These are phyloP conservation scores for Westerdykella aurantiaca DNA, from an alignment of 2,329 filamentous ascomycete species.

Conservation along the genomic window DNA sequence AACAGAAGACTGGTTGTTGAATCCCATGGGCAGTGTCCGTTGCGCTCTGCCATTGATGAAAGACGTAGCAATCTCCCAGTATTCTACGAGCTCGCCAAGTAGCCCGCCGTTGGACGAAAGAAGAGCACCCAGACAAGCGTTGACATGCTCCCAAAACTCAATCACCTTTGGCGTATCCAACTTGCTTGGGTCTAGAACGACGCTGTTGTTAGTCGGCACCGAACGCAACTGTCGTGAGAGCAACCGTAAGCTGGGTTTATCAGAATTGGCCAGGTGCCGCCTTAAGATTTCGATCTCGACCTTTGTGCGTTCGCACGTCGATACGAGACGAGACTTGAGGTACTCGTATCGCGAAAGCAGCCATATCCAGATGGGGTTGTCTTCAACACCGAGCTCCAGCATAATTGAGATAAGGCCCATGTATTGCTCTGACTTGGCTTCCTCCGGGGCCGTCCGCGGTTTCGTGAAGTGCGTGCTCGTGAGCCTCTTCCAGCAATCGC, in stretches of 20 bases:
- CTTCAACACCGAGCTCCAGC: conserved; percentile 87
- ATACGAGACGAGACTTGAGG: conserved; percentile 76
- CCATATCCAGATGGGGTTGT: conserved; percentile 97
- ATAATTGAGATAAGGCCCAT: conserved; percentile 86
- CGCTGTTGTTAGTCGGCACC: conserved; percentile 58
- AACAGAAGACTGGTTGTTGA: conserved; percentile 71
- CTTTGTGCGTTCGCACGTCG: conserved; percentile 75
- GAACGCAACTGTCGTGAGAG: conserved; percentile 72
- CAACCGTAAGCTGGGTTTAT: conserved; percentile 63
- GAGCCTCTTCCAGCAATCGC: conserved; percentile 79
- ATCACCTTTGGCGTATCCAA: conserved; percentile 77
- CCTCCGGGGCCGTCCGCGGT: conserved; percentile 43
- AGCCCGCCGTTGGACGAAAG: conserved; percentile 71
- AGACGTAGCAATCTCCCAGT: conserved; percentile 85
- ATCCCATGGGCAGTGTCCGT: conserved; percentile 68
- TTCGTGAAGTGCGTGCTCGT: conserved; percentile 58
- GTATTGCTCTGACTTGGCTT: conserved; percentile 65
- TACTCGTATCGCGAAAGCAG: conserved; percentile 83
- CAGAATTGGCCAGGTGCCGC: conserved; percentile 67
- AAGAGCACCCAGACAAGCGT: conserved; percentile 66
- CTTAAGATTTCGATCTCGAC: conserved; percentile 89
- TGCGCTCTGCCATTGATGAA: conserved; percentile 87
- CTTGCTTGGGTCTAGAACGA: conserved; percentile 51
- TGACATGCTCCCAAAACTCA: conserved; percentile 88
- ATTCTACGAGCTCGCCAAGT: conserved; percentile 83